Evolutionary conservation across 2,329 filamentous ascomycete genomes (phyloP), one percentile per base, ranked within the genome.

Genomic region (Dactylonectria estremocensis): DNA sequence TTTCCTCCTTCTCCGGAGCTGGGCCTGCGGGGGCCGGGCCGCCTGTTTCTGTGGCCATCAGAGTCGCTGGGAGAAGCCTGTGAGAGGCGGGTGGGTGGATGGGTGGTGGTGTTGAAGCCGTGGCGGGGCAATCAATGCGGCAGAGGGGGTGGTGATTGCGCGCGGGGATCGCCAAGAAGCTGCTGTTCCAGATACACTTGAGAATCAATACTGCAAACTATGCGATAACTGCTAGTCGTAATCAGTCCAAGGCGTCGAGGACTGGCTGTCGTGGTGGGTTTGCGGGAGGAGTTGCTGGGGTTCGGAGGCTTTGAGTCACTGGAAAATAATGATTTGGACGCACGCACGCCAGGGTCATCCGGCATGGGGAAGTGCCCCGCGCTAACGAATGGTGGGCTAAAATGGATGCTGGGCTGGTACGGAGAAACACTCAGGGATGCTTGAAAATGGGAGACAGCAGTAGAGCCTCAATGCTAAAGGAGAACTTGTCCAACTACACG

Each of bases 21-120:
- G 73, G 71, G 70, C 73, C 75, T 63, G 71, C 71, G 46, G 76
- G 73, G 67, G 74, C 77, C 65, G 76, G 77, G 68, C 73, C 76
- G 58, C 70, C 76, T 64, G 71, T 69, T 75, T 81, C 79, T 49
- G 75, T 73, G 56, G 80, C 73, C 80, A 82, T 82, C 20, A 48
- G 65, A 40, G 43, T 35, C 43, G 48, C 57, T 59, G 63, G 59
- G 49, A 58, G 67, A 52, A 54, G 52, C 65, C 63, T 48, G 61
- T 48, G 37, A 37, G 49, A 46, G 64, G 57, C 55, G 58, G 58
- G 64, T 54, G 60, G 49, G 65, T 59, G 67, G 64, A 28, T 28
- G 24, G 28, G 45, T 56, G 59, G 43, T 60, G 68, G 64, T 69
- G 50, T 64, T 67, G 63, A 68, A 62, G 57, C 55, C 67, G 56